phyloP scores from a whole-genome alignment of 805 yeast species.

The Kregervanrija pseudodelftensis region DNA sequence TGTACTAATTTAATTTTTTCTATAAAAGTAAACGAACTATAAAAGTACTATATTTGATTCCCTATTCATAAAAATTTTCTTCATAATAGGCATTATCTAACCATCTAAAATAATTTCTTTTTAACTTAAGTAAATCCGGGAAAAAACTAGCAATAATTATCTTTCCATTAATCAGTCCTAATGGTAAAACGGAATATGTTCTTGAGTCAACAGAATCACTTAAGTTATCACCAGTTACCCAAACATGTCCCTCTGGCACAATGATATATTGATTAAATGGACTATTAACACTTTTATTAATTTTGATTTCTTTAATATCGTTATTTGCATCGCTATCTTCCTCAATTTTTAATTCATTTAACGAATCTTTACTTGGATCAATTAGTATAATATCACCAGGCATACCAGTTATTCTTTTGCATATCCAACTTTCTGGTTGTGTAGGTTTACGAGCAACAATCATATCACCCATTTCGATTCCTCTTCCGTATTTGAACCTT shows the following conservation, averaged over 20 bases:
- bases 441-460: conserved; percentile 87
- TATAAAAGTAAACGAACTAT: conserved; percentile 4
- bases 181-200: conserved; percentile 81
- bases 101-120: conserved; percentile 47
- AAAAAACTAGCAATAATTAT: conserved; percentile 62
- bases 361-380: conserved; percentile 65
- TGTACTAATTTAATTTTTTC: background rate
- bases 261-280: conserved; percentile 47
- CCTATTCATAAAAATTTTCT: conserved; percentile 18
- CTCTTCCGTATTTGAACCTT: conserved; percentile 52
- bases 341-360: conserved; percentile 22
- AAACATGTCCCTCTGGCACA: conserved; percentile 91
- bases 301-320: conserved; percentile 2
- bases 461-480: conserved; percentile 74
- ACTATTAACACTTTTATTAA: conserved; percentile 5
- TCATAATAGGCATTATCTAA: conserved; percentile 44
- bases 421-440: conserved; percentile 76
- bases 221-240: conserved; percentile 95
- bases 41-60: conserved; percentile 3
- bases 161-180: conserved; percentile 84
- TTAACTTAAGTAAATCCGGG: conserved; percentile 28
- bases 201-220: conserved; percentile 85
- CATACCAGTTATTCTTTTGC: conserved; percentile 93
- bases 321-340: conserved; percentile 2
- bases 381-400: conserved; percentile 81